Evolutionary conservation across 139 green algal genomes (phyloP).

Genomic region (Chlorella ohadii): DNA sequence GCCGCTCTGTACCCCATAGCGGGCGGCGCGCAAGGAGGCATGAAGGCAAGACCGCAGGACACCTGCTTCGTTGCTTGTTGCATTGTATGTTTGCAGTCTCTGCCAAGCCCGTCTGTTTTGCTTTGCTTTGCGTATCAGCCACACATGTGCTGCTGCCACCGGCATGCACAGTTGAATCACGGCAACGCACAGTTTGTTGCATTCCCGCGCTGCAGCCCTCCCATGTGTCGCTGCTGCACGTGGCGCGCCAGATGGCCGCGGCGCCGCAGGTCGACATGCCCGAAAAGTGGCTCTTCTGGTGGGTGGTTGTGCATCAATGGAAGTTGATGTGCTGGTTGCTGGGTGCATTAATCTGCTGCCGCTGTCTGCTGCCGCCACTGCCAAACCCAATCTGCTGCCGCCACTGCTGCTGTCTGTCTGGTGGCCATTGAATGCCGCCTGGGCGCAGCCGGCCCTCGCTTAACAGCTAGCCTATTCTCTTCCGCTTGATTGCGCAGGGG

Average conservation of each 20-base stretch:
- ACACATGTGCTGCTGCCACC: no score
- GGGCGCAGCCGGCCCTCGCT: no score
- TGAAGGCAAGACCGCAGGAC: background rate
- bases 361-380: no score
- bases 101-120: no score
- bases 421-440: no score
- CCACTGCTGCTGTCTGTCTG: no score
- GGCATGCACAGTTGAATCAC: no score
- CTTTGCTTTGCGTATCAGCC: no score
- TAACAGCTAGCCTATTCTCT: background rate
- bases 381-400: no score
- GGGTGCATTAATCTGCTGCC: background rate
- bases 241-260: conserved; percentile 25
- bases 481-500: background rate
- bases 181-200: no score
- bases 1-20: conserved; percentile 16
- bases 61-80: no score
- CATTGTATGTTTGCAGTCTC: no score
- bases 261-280: background rate
- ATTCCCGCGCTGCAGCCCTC: background rate
- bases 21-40: conserved; percentile 4
- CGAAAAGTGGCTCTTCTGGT: conserved; percentile 26
- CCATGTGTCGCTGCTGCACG: conserved; percentile 16
- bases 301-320: background rate
- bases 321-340: background rate